phyloP scores from a whole-genome alignment of 1,139 yeast species.

The Waltiozyma sp. region DNA sequence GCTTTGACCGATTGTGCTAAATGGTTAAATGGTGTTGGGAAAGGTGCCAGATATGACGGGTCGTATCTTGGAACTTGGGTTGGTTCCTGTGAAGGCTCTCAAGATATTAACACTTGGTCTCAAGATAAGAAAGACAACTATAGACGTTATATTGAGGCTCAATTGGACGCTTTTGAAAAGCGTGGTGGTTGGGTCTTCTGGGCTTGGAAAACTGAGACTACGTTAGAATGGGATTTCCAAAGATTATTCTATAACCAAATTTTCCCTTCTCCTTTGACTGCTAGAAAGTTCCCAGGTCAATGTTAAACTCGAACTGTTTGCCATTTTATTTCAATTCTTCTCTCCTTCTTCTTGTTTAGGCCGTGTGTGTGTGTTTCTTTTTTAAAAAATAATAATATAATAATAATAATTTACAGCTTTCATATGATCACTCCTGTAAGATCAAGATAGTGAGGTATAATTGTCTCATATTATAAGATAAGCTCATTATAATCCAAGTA shows the following conservation, averaged over 20 bases:
- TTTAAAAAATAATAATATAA: too few species aligned
- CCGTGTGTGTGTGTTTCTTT: too few species aligned
- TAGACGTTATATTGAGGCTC: slow-evolving; percentile 76
- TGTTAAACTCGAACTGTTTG: too few species aligned
- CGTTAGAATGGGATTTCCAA: slow-evolving; percentile 80
- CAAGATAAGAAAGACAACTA: slow-evolving; percentile 42
- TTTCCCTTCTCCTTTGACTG: slow-evolving; percentile 70
- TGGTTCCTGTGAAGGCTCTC: slow-evolving; percentile 56
- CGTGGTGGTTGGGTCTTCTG: slow-evolving; percentile 83
- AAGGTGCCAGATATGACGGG: slow-evolving; percentile 50
- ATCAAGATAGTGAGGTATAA: too few species aligned
- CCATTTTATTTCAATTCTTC: too few species aligned
- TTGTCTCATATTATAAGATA: too few species aligned
- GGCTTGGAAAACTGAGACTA: slow-evolving; percentile 83
- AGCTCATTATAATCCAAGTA: too few species aligned
- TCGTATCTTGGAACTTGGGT: slow-evolving; percentile 32
- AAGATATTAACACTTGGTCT: slow-evolving; percentile 52
- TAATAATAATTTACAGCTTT: too few species aligned
- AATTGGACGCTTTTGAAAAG: slow-evolving; percentile 70
- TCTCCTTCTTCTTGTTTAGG: too few species aligned
- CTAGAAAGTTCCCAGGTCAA: slow-evolving; percentile 59
- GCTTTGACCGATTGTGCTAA: slow-evolving; percentile 57
- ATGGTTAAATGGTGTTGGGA: slow-evolving; percentile 52
- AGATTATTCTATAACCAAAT: slow-evolving; percentile 44
- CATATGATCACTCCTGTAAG: too few species aligned